Evolutionary conservation across 306 rosid species (phyloP).

Genomic region (Medicago truncatula): DNA sequence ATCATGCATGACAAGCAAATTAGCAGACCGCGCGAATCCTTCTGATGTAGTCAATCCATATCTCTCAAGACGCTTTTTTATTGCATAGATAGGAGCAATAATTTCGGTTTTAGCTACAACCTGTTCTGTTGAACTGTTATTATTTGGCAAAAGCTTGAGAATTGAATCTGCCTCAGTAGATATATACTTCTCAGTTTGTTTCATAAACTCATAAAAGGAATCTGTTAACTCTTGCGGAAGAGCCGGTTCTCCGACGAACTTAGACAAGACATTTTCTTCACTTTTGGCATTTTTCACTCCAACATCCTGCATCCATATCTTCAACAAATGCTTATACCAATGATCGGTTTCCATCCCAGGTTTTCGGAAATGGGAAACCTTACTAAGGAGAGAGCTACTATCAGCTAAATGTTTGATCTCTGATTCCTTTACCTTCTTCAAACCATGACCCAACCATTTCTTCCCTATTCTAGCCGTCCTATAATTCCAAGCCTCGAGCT

Average conservation of each 20-base stretch:
- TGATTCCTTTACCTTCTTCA: conserved; percentile 92
- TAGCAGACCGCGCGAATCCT: conserved; percentile 63
- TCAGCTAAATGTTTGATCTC: conserved; percentile 83
- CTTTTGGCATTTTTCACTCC: conserved; percentile 59
- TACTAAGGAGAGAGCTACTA: conserved; percentile 58
- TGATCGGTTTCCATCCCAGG: conserved; percentile 96
- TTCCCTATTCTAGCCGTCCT: conserved; percentile 76
- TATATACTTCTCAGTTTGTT: conserved; percentile 68
- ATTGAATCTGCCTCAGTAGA: conserved; percentile 73
- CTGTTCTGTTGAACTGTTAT: conserved; percentile 50
- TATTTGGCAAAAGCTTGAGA: conserved; percentile 67
- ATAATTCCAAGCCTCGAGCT: conserved; percentile 74
- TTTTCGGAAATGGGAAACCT: conserved; percentile 71
- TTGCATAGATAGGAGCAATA: conserved; percentile 69
- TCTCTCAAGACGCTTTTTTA: conserved; percentile 67
- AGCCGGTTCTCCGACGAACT: conserved; percentile 68
- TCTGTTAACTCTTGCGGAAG: conserved; percentile 74
- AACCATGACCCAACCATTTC: conserved; percentile 92
- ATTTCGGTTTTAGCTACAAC: conserved; percentile 57
- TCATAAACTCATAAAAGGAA: conserved; percentile 71
- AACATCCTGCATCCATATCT: conserved; percentile 83
- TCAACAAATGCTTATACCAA: conserved; percentile 83
- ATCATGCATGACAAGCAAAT: conserved; percentile 75
- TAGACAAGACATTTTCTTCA: conserved; percentile 71
- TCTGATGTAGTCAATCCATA: conserved; percentile 69